Conservation (phyloP, 371 early-diverging fungal species). For the Mucor piriformis region DNA sequence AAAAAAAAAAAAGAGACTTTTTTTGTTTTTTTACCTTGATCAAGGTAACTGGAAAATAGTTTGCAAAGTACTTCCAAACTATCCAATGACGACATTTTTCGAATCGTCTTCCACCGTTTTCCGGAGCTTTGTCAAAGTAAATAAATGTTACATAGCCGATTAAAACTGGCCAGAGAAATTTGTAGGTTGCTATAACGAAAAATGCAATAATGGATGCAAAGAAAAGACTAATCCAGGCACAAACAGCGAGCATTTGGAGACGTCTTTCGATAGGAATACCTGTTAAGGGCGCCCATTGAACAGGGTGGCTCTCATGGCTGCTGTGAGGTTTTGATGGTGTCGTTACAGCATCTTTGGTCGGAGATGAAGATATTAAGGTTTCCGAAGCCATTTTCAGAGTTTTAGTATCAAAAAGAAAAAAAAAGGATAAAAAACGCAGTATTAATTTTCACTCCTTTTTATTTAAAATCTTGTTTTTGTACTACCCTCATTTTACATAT, state of each 20-base stretch:
- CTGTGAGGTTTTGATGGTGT: neutral
- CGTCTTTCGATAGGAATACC: constrained; percentile 68
- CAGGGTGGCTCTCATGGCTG: neutral
- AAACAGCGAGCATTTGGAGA: constrained; percentile 70
- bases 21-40: constrained; percentile 58
- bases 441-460: neutral
- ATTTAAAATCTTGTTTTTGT: neutral
- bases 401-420: neutral
- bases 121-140: constrained; percentile 61
- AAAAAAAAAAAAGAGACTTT: too few species aligned
- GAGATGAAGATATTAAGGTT: constrained; percentile 8
- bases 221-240: constrained; percentile 33
- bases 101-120: constrained; percentile 71
- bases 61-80: constrained; percentile 76
- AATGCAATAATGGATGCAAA: constrained; percentile 50
- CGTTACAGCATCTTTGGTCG: neutral
- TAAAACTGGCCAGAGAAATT: constrained; percentile 65
- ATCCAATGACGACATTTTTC: constrained; percentile 55
- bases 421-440: neutral
- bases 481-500: neutral
- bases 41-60: constrained; percentile 79
- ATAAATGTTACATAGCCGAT: constrained; percentile 71
- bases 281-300: constrained; percentile 31
- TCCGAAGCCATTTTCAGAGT: constrained; percentile 1
- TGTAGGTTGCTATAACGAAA: constrained; percentile 43